Evolutionary conservation across 1,284 basidiomycete species (phyloP).

Genomic region (Taiwanofungus camphoratus): DNA sequence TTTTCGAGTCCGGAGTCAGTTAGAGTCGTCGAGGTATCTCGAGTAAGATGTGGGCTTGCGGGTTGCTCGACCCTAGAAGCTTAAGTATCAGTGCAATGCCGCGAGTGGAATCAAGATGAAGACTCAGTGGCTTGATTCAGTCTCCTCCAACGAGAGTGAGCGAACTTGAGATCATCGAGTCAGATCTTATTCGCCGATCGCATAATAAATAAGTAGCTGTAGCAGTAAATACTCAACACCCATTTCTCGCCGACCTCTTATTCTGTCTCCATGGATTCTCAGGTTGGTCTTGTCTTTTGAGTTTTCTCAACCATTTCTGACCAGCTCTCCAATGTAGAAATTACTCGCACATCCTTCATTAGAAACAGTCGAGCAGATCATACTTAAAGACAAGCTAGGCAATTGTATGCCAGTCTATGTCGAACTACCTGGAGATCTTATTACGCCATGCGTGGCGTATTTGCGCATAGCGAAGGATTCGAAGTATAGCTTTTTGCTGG

Average conservation of each 20-base stretch:
- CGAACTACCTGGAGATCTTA: constrained; percentile 90
- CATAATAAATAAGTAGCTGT: no score
- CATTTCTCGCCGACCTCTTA: neutral
- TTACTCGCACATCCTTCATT: constrained; percentile 65
- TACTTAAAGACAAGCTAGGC: constrained; percentile 73
- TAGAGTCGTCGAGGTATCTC: no score
- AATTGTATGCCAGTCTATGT: constrained; percentile 93
- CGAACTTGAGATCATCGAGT: no score
- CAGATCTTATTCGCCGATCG: no score
- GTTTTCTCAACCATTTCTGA: neutral
- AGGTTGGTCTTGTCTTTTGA: constrained; percentile 33
- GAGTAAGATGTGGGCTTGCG: no score
- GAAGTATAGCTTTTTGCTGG: constrained; percentile 88
- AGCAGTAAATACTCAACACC: no score
- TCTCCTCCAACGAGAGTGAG: no score
- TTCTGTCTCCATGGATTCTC: constrained; percentile 47
- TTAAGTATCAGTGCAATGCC: no score
- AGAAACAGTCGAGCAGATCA: constrained; percentile 62
- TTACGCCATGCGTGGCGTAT: constrained; percentile 97
- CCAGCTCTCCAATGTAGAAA: constrained; percentile 37
- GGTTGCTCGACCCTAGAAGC: no score
- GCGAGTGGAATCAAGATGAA: no score
- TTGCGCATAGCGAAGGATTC: constrained; percentile 90
- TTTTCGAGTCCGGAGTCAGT: no score
- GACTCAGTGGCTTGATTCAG: no score